These are phyloP conservation scores for Fusarium hainanense DNA, from an alignment of 2,329 filamentous ascomycete genomes.

Conservation along the genomic window DNA sequence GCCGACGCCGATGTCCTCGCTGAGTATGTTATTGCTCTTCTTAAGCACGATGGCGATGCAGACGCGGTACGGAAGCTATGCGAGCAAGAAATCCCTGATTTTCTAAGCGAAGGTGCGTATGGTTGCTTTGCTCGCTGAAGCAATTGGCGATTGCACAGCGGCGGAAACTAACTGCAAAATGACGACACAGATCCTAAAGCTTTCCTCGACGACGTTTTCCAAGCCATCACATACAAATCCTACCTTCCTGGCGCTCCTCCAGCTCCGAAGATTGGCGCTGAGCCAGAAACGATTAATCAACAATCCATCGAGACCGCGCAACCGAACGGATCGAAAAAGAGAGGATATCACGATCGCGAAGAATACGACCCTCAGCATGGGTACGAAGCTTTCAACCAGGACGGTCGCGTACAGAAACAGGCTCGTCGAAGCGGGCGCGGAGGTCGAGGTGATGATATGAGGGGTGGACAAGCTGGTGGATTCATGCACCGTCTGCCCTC, in stretches of 20 bases:
- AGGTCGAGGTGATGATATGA: slow-evolving; percentile 42
- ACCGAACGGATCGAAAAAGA: slow-evolving; percentile 48
- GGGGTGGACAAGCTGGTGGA: slow-evolving; percentile 32
- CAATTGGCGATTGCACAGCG: background rate
- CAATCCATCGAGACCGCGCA: slow-evolving; percentile 28
- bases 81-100: slow-evolving; percentile 78
- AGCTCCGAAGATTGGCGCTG: slow-evolving; percentile 47
- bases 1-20: slow-evolving; percentile 84
- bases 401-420: slow-evolving; percentile 67
- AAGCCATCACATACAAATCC: slow-evolving; percentile 70
- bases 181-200: slow-evolving; percentile 49
- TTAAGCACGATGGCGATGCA: slow-evolving; percentile 75
- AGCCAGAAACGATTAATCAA: slow-evolving; percentile 33
- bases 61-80: slow-evolving; percentile 74
- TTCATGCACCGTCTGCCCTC: slow-evolving; percentile 32
- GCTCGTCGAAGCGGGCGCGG: slow-evolving; percentile 63
- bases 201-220: slow-evolving; percentile 79
- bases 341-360: slow-evolving; percentile 51
- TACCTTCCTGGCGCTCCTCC: slow-evolving; percentile 67
- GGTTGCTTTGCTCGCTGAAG: background rate
- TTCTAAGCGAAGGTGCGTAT: slow-evolving; percentile 71
- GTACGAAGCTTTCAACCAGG: slow-evolving; percentile 42
- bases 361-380: slow-evolving; percentile 34
- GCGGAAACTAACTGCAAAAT: slow-evolving; percentile 20
- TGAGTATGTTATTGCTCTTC: slow-evolving; percentile 83